phyloP scores from a whole-genome alignment of 2,329 filamentous ascomycete species.

The Gremmenia infestans region DNA sequence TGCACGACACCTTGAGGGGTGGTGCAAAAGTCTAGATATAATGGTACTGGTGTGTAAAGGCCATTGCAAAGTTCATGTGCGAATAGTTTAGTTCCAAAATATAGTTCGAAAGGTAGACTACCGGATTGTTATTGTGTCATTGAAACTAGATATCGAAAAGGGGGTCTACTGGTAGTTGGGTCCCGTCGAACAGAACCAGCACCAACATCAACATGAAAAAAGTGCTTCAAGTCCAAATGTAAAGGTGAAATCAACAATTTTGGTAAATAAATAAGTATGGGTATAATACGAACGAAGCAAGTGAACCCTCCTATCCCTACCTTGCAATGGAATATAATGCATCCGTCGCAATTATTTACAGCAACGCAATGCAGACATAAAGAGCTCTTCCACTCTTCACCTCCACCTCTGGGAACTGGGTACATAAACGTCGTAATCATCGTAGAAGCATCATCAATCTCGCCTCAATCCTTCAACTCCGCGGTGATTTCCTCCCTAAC shows the following conservation, averaged over 20 bases:
- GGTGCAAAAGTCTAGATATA: no score
- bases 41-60: no score
- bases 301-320: neutral
- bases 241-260: neutral
- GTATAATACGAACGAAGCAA: conserved; percentile 7
- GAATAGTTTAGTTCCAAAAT: no score
- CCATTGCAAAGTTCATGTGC: no score
- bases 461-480: conserved; percentile 45
- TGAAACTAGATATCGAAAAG: neutral
- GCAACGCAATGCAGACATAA: neutral
- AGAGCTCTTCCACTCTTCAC: neutral
- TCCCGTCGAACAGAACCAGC: neutral
- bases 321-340: neutral
- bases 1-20: no score
- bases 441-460: conserved; percentile 3
- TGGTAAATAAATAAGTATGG: conserved; percentile 1
- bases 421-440: conserved; percentile 7
- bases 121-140: neutral
- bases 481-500: conserved; percentile 78
- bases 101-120: neutral
- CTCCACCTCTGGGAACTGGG: neutral
- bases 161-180: neutral
- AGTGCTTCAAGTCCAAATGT: neutral
- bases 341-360: neutral
- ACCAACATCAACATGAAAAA: neutral